A percentile compares a stretch with the other conserved stretches of the same genome.
phyloP scores from a whole-genome alignment of 345 rosid species.

The Streptanthus diversifolius region DNA sequence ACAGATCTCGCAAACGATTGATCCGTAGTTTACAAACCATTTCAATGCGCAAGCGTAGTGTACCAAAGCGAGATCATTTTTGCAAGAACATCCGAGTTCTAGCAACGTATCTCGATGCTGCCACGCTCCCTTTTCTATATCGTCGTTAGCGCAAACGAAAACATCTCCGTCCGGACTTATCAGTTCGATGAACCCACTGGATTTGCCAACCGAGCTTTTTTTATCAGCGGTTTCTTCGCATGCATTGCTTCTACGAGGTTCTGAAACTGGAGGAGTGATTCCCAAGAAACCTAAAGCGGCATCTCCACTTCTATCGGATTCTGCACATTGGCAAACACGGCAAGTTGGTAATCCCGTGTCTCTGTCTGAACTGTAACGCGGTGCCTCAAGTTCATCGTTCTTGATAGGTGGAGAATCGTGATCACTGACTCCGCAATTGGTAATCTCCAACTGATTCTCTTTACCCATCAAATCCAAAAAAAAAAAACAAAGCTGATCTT shows the following conservation, averaged over 20 bases:
- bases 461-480: constrained; percentile 31
- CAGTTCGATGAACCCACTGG: constrained; percentile 50
- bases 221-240: constrained; percentile 23
- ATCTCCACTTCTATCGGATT: constrained; percentile 87
- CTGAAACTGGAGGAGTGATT: constrained; percentile 51
- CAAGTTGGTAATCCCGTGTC: constrained; percentile 67
- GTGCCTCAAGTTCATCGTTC: constrained; percentile 30
- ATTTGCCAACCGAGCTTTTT: constrained; percentile 29
- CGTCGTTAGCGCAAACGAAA: constrained; percentile 58
- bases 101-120: constrained; percentile 48
- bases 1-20: constrained; percentile 86
- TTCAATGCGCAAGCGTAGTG: constrained; percentile 93
- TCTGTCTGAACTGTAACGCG: constrained; percentile 62
- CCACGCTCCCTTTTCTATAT: constrained; percentile 70
- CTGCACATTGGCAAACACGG: constrained; percentile 92
- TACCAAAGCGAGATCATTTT: constrained; percentile 78
- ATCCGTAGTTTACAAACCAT: constrained; percentile 94
- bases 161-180: constrained; percentile 82
- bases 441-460: constrained; percentile 27
- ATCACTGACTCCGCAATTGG: constrained; percentile 30
- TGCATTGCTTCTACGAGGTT: constrained; percentile 36
- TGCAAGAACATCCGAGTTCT: constrained; percentile 91
- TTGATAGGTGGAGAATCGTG: constrained; percentile 30
- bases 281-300: constrained; percentile 76
- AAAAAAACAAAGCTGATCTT: neutral